Evolutionary conservation across 805 yeast genomes (phyloP), one percentile per base, ranked within the genome.

Genomic region (Candida suzukii): DNA sequence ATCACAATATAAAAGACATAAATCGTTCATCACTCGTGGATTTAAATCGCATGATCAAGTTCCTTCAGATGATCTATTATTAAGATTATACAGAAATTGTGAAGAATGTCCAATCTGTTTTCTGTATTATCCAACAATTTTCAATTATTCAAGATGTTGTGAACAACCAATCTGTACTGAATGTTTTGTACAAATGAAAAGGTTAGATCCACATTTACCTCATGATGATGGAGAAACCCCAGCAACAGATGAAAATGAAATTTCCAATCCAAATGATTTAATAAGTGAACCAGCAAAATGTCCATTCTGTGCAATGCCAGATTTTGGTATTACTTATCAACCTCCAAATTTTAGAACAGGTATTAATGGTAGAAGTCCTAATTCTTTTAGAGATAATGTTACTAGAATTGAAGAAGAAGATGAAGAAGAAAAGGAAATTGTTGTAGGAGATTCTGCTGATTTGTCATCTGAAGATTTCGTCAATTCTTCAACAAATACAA

Each of bases 101-200:
- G 63, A 72, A 25, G 99, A 93, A 54, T 91, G 99, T 58, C 98
- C 99, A 10, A 91, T 91, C 48, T 91, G 99, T 57, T 91, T 91
- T 58, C 70, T 93, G 10, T 86, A 74, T 56, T 88, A 82, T 61
- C 97, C 98, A 1, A 70, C 74, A 22, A 75, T 78, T 51, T 61
- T 90, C 46, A 93, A 93, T 63, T 60, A 73, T 40, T 82, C 95
- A 9, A 71, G 95, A 35, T 91, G 99, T 61, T 91, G 99, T 60
- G 74, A 76, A 38, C 98, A 91, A 59, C 90, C 95, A 2, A 88
- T 91, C 18, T 93, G 99, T 63, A 75, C 96, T 2, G 98, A 91
- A 63, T 91, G 99, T 58, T 93, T 91, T 73, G 97, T 91, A 11
- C 97, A 91, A 61, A 88, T 91, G 58, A 88, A 86, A 60, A 73